Evolutionary conservation across 2,329 filamentous ascomycete genomes (phyloP), one percentile per base, ranked within the genome.

Genomic region (Neofusicoccum ribis): DNA sequence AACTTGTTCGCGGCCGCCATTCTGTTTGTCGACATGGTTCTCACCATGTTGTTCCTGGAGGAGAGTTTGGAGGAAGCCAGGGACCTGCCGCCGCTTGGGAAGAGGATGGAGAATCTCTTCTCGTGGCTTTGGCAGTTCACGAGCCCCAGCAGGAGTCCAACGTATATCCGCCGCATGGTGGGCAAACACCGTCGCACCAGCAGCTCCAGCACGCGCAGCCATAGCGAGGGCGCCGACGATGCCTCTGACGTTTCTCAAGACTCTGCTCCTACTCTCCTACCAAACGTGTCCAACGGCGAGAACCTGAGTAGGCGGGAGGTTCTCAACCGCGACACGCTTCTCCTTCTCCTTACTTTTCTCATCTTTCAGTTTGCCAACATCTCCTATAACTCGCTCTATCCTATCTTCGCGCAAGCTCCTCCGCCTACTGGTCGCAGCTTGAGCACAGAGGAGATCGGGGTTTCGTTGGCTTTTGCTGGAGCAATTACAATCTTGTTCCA

Each of bases 311-410:
- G 79, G 27, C 85, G 85, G 43, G 82, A 87, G 59, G 79, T 97
- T 1, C 83, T 94, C 59, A 96, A 91, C 72, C 85, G 88, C 65
- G 93, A 95, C 66, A 97, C 93, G 0, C 76, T 97, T 12, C 81
- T 96, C 2, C 85, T 99, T 0, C 85, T 99, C 5, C 76, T 87
- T 61, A 96, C 93, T 0, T 98, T 97, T 73, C 86, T 97, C 49
- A 89, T 98, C 58, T 99, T 98, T 74, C 93, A 97, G 72, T 84
- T 99, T 5, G 89, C 91, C 67, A 98, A 98, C 76, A 92, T 97
- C 69, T 93, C 92, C 3, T 99, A 93, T 84, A 97, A 97, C 78
- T 94, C 92, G 17, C 82, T 99, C 0, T 99, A 96, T 72, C 95
- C 95, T 0, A 94, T 98, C 63, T 99, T 98, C 71, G 91, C 90